Base-by-base conservation (phyloP, 2,329 filamentous ascomycete species). In the Didymella glomerata region DNA sequence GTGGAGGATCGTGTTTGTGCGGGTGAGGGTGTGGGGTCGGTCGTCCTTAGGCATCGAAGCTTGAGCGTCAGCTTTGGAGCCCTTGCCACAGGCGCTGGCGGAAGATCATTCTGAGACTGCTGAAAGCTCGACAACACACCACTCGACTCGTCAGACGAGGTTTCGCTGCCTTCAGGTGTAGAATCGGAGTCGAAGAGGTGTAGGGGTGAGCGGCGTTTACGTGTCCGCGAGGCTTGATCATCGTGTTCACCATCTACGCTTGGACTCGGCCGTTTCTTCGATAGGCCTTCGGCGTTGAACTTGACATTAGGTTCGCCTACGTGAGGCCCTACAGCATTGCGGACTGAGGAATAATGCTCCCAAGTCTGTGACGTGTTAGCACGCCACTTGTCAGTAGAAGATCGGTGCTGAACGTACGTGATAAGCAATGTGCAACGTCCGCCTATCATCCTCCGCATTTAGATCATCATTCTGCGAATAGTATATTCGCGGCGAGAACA, bases 281-380 rank as follows among this genome's bases (percentile, higher is more conserved):
- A 63, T 61, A 74, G 52, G 24, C 65, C 60, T 27, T 66, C 64
- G 62, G 72, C 63, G 14, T 61, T 64, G 41, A 72, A 63, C 50
- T 68, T 70, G 34, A 87, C 81, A 20, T 80, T 70, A 11, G 86
- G 86, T 32, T 79, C 77, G 47, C 86, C 87, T 28, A 78, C 80
- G 70, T 87, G 85, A 8, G 85, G 85, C 7, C 86, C 86, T 61
- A 84, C 75, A 45, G 85, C 75, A 67, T 86, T 86, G 54, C 87
- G 83, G 64, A 90, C 85, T 0, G 87, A 89, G 4, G 86, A 89
- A 75, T 88, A 90, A 71, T 90, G 88, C 69, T 89, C 83, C 79
- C 85, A 89, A 45, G 78, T 81, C 84, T 88, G 70, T 32, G 69
- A 64, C 53, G 45, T 41, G 57, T 74, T 50, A 75, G 70, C 52